Conservation (phyloP, 129 eudicot genomes). For the Tanacetum coccineum region DNA sequence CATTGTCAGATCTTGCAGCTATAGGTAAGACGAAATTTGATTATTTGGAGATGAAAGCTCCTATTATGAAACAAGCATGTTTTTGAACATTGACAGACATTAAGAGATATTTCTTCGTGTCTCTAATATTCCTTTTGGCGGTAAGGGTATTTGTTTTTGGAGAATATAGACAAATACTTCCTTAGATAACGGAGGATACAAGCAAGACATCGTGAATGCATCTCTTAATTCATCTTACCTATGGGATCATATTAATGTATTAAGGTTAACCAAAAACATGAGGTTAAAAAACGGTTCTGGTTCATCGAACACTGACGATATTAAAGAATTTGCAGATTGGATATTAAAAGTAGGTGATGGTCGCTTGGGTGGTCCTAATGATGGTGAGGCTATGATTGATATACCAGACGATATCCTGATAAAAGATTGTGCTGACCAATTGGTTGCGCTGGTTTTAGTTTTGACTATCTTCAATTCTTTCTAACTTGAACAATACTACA, state of each 20-base stretch:
- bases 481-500: neutral
- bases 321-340: neutral
- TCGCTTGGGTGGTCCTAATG: too few relatives aligned
- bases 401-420: too few relatives aligned
- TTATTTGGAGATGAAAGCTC: constrained; percentile 5
- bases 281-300: neutral
- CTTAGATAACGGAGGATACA: neutral
- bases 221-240: neutral
- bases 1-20: neutral
- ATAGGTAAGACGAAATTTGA: neutral
- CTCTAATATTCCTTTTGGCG: neutral
- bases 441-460: neutral
- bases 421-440: too few relatives aligned
- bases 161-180: neutral
- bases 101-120: neutral
- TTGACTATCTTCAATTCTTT: neutral
- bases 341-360: too few relatives aligned
- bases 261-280: neutral
- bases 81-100: neutral
- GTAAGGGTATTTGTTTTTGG: neutral
- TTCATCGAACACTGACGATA: neutral
- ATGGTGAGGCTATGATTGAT: too few relatives aligned
- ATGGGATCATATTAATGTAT: neutral
- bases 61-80: neutral
- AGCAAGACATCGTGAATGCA: neutral